Conservation (phyloP, 139 green algal species). For the Haematococcus sp. region DNA sequence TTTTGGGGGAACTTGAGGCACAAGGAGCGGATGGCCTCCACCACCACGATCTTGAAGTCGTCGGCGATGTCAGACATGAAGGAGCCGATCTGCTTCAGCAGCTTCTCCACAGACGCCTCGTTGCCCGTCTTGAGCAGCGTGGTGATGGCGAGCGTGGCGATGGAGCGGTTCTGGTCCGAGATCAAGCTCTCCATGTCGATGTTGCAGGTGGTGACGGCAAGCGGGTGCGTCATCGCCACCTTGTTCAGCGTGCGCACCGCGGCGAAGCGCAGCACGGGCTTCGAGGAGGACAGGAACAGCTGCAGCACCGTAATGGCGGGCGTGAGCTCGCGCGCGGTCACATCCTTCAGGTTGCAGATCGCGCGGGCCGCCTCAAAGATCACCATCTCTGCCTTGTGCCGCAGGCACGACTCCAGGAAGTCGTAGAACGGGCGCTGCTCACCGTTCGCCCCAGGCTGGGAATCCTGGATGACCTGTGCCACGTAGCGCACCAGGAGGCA, state of each 20-base stretch:
- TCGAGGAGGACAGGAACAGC: constrained; percentile 95
- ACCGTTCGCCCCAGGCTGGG: constrained; percentile 39
- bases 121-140: constrained; percentile 98
- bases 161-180: constrained; percentile 82
- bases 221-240: constrained; percentile 93
- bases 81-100: constrained; percentile 97
- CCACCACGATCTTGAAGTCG: constrained; percentile 97
- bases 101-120: constrained; percentile 93
- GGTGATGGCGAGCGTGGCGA: constrained; percentile 98
- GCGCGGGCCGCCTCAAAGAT: constrained; percentile 93
- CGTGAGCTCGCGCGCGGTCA: constrained; percentile 87
- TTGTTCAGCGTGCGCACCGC: constrained; percentile 88
- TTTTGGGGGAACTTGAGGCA: constrained; percentile 98
- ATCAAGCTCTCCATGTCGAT: constrained; percentile 99
- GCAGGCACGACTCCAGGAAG: constrained; percentile 94
- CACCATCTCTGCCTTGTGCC: constrained; percentile 92
- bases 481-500: constrained; percentile 67
- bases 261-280: constrained; percentile 96
- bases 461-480: constrained; percentile 55
- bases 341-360: constrained; percentile 89
- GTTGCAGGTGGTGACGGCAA: constrained; percentile 96
- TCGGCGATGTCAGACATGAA: constrained; percentile 99
- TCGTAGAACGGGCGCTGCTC: constrained; percentile 94
- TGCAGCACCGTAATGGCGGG: constrained; percentile 97
- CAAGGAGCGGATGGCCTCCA: constrained; percentile 92